A percentile compares a stretch with the other conserved stretches of the same genome.
These are phyloP conservation scores for Colletotrichum sp. DNA, from an alignment of 2,329 filamentous ascomycete genomes.

Conservation along the genomic window DNA sequence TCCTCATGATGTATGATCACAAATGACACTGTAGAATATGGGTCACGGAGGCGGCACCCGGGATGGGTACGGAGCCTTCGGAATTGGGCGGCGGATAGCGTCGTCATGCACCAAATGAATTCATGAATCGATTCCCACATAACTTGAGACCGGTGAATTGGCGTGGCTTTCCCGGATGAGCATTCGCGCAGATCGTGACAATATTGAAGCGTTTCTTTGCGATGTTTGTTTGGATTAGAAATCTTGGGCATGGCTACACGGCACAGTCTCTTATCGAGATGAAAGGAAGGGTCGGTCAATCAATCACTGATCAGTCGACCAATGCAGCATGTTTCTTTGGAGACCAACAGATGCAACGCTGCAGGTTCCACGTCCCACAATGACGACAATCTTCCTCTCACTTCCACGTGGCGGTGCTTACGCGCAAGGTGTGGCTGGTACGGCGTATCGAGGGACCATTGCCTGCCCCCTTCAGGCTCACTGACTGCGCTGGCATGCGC, in stretches of 20 bases:
- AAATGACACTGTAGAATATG: background rate
- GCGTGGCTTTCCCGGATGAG: background rate
- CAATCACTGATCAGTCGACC: background rate
- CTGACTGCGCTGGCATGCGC: background rate
- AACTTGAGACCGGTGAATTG: background rate
- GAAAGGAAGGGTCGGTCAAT: background rate
- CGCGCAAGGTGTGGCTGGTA: conserved; percentile 4
- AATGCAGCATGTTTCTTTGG: background rate
- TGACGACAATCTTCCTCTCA: conserved; percentile 18
- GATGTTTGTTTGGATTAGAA: background rate
- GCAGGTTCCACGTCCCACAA: conserved; percentile 13
- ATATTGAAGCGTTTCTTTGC: background rate
- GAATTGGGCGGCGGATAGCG: conserved; percentile 1
- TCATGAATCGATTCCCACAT: background rate
- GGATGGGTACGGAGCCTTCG: background rate
- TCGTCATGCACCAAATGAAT: background rate
- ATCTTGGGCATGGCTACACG: background rate
- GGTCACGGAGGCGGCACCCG: background rate
- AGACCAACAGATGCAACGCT: background rate
- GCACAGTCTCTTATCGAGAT: background rate
- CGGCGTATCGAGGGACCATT: background rate
- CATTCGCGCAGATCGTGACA: background rate
- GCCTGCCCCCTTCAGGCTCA: background rate
- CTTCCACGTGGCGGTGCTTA: conserved; percentile 20
- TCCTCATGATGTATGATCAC: conserved; percentile 6